Percentiles rank a stretch among this genome's conserved stretches.
These are phyloP conservation scores for Penicillium riverlandense DNA, from an alignment of 495 filamentous ascomycete genomes.

Conservation along the genomic window DNA sequence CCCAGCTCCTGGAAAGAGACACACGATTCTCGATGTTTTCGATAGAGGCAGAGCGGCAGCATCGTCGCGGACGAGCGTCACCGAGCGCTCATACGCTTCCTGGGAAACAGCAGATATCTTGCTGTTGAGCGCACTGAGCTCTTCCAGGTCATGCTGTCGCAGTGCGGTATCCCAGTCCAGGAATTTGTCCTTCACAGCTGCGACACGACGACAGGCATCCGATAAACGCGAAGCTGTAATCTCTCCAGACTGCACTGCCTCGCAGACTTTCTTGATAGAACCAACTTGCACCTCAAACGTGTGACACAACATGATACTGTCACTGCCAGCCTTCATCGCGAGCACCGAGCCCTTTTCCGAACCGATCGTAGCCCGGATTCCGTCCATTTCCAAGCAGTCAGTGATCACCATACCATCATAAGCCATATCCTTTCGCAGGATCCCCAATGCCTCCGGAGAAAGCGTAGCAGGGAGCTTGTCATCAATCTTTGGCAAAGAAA, in stretches of 20 bases:
- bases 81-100: constrained; percentile 32
- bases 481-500: constrained; percentile 29
- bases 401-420: constrained; percentile 35
- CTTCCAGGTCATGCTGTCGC: constrained; percentile 4
- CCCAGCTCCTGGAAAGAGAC: constrained; percentile 38
- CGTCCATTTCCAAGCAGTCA: constrained; percentile 40
- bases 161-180: constrained; percentile 23
- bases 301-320: constrained; percentile 46
- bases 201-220: constrained; percentile 30
- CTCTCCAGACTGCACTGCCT: constrained; percentile 32
- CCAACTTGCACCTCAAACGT: constrained; percentile 38
- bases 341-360: constrained; percentile 41
- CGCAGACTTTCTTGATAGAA: constrained; percentile 32
- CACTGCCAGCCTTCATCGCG: constrained; percentile 40
- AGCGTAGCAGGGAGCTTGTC: constrained; percentile 31
- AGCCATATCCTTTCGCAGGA: constrained; percentile 33
- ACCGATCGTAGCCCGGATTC: constrained; percentile 39
- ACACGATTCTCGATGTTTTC: constrained; percentile 22
- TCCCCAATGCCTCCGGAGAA: constrained; percentile 26
- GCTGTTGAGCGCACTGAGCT: constrained; percentile 16
- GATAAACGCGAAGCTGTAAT: constrained; percentile 23
- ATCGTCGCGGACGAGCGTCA: constrained; percentile 34
- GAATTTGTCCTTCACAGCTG: constrained; percentile 27
- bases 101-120: constrained; percentile 17
- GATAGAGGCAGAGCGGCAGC: constrained; percentile 27